Evolutionary conservation across 768 basidiomycete genomes (phyloP).

Genomic region (Amanita rimosa): DNA sequence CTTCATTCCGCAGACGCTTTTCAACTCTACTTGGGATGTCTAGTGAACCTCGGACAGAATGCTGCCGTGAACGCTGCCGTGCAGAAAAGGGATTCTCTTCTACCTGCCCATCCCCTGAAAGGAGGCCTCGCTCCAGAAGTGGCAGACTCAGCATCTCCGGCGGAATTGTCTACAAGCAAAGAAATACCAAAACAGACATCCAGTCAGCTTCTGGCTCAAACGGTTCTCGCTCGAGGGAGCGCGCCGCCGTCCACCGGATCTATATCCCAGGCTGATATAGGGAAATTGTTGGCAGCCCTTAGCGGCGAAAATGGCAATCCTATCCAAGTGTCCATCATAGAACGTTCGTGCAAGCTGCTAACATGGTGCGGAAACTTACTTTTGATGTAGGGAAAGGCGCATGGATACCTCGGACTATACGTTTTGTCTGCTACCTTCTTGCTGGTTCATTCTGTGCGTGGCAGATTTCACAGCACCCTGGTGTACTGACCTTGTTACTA

Average conservation of each 20-base stretch:
- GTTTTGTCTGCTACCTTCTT: constrained; percentile 45
- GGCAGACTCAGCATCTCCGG: constrained; percentile 4
- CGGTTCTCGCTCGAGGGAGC: constrained; percentile 26
- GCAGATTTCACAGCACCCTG: neutral
- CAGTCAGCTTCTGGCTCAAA: constrained; percentile 36
- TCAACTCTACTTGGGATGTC: constrained; percentile 59
- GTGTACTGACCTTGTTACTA: constrained; percentile 13
- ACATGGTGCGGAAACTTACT: neutral
- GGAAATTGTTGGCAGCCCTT: constrained; percentile 30
- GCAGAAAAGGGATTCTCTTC: constrained; percentile 54
- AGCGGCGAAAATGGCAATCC: constrained; percentile 42
- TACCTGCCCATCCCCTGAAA: constrained; percentile 24
- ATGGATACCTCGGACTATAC: constrained; percentile 49
- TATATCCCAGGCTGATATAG: constrained; percentile 22
- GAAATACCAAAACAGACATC: constrained; percentile 10
- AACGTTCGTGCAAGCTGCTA: constrained; percentile 41
- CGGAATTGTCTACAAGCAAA: constrained; percentile 9
- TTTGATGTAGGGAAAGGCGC: constrained; percentile 48
- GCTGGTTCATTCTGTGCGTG: constrained; percentile 57
- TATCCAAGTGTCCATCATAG: constrained; percentile 72
- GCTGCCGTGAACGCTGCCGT: constrained; percentile 54
- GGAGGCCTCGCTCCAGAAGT: constrained; percentile 7
- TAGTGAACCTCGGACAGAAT: constrained; percentile 47
- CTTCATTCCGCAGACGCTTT: constrained; percentile 64
- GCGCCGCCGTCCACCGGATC: constrained; percentile 13